Conservation (phyloP, 495 filamentous ascomycete genomes). For the Neurospora terricola region DNA sequence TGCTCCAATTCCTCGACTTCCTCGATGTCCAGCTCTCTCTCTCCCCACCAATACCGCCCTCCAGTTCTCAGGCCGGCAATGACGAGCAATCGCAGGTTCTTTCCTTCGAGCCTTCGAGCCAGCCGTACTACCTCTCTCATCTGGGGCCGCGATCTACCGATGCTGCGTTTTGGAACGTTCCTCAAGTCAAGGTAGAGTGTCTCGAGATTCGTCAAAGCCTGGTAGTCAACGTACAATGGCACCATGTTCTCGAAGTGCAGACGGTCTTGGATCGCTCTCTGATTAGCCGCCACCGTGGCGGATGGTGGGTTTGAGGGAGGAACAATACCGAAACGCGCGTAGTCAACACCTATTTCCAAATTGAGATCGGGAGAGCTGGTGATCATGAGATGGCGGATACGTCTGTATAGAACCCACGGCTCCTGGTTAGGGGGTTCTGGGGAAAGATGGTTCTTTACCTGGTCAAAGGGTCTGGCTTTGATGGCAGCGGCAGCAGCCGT, state of each 20-base stretch:
- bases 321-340: background rate
- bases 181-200: slow-evolving; percentile 12
- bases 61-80: slow-evolving; percentile 12
- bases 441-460: background rate
- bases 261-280: background rate
- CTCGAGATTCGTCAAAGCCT: slow-evolving; percentile 5
- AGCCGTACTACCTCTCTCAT: background rate
- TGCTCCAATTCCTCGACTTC: background rate
- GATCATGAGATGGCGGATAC: slow-evolving; percentile 4
- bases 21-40: background rate
- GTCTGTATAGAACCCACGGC: background rate
- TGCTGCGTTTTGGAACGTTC: background rate
- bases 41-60: background rate
- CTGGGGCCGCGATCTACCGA: background rate
- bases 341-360: background rate
- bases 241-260: slow-evolving; percentile 2
- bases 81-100: slow-evolving; percentile 4
- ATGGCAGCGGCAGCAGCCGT: background rate
- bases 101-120: background rate
- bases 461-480: background rate
- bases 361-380: background rate
- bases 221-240: slow-evolving; percentile 5
- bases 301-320: background rate
- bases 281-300: background rate
- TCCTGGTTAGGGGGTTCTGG: background rate